A percentile compares a stretch with the other conserved stretches of the same genome.
Conservation (phyloP, 2,329 filamentous ascomycete species). For the Parastagonospora nodorum region DNA sequence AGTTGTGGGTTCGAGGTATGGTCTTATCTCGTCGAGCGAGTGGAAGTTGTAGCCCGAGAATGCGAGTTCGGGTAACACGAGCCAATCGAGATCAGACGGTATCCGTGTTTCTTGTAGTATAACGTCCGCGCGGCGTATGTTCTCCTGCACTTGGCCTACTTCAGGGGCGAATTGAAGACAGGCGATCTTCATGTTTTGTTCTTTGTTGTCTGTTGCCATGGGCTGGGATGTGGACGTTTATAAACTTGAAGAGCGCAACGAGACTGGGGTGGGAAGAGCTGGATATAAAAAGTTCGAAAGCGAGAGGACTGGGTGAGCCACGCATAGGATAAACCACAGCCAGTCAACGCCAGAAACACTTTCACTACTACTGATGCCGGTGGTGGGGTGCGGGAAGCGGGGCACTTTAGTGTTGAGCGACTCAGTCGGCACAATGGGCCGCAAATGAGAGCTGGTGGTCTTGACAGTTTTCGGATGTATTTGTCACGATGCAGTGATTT, state of each 20-base stretch:
- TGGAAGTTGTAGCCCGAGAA: slow-evolving; percentile 84
- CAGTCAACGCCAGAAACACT: neutral
- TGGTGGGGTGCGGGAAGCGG: slow-evolving; percentile 2
- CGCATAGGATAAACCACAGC: neutral
- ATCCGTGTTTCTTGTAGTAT: slow-evolving; percentile 60
- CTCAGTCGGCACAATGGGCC: no score
- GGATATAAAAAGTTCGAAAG: neutral
- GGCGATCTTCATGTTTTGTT: slow-evolving; percentile 64
- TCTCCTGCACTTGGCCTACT: slow-evolving; percentile 72
- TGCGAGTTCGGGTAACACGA: slow-evolving; percentile 77
- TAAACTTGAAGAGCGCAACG: no score
- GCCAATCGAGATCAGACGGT: slow-evolving; percentile 62
- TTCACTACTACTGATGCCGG: slow-evolving; percentile 1
- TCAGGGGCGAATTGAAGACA: slow-evolving; percentile 75
- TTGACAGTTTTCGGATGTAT: neutral
- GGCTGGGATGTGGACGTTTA: slow-evolving; percentile 1
- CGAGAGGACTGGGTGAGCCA: no score
- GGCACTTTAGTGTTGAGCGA: slow-evolving; percentile 1
- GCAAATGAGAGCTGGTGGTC: neutral
- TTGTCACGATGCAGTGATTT: neutral
- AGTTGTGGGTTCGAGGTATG: slow-evolving; percentile 69
- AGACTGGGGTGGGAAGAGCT: neutral
- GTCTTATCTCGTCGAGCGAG: slow-evolving; percentile 68
- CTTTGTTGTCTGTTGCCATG: slow-evolving; percentile 3
- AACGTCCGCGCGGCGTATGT: slow-evolving; percentile 69